Evolutionary conservation across 208 protist species (phyloP), one percentile per base, ranked within the genome.

Genomic region (Naegleria gruberi): DNA sequence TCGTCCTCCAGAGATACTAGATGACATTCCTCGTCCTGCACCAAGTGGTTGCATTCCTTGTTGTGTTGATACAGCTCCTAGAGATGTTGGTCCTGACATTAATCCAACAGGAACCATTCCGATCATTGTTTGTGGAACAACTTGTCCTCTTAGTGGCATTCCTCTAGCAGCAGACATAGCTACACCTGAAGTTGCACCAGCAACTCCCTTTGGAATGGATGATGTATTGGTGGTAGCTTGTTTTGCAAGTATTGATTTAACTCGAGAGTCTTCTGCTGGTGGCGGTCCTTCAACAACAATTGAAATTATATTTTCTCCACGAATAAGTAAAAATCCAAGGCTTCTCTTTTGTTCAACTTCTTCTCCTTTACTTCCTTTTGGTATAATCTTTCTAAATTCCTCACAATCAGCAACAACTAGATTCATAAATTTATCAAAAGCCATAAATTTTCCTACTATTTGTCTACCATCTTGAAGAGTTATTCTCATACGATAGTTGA

Each of bases 361-460:
- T 81, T 96, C 94, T 26, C 91, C 44, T 85, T 91, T 91, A 30
- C 81, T 90, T 41, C 41, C 41, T 26, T 84, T 84, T 0, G 81
- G 81, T 42, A 65, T 42, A 7, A 97, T 93, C 40, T 90, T 92
- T 81, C 96, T 89, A 90, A 94, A 96, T 89, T 98, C 96, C 87
- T 97, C 96, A 90, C 90, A 93, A 90, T 98, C 96, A 41, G 93
- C 92, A 7, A 98, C 82, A 17, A 97, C 95, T 26, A 98, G 30
- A 92, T 98, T 98, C 96, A 98, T 97, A 92, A 97, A 95, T 93
- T 97, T 97, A 91, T 98, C 96, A 90, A 97, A 98, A 77, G 96
- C 96, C 92, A 98, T 94, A 91, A 98, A 97, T 89, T 93, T 96
- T 82, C 96, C 96, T n/a, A 97, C 95, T 17, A 97, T 88, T 87